These are phyloP conservation scores for sweet orange (Citrus sinensis) DNA, from an alignment of 345 rosid species.

Conservation along the genomic window DVS_A1.0 CM039163.1:37348501-37349000, in stretches of 20 bases:
- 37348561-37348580: neutral
- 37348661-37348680: constrained; percentile 74
- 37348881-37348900: too few relatives aligned
- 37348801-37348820: too few relatives aligned
- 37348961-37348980: too few relatives aligned
- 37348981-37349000: too few relatives aligned
- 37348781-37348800: constrained; percentile 62
- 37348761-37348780: constrained; percentile 83
- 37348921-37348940: too few relatives aligned
- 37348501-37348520: neutral
- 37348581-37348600: neutral
- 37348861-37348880: too few relatives aligned
- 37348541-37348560: neutral
- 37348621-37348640: constrained; percentile 44
- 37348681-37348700: constrained; percentile 68
- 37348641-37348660: constrained; percentile 89
- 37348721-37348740: constrained; percentile 60
- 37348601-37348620: neutral
- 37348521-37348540: neutral
- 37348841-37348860: too few relatives aligned
- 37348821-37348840: too few relatives aligned
- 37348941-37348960: too few relatives aligned
- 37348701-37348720: constrained; percentile 46
- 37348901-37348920: too few relatives aligned
- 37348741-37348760: constrained; percentile 67